Evolutionary conservation across 2,329 filamentous ascomycete genomes (phyloP), one percentile per base, ranked within the genome.

Genomic region (Fusarium coicis): DNA sequence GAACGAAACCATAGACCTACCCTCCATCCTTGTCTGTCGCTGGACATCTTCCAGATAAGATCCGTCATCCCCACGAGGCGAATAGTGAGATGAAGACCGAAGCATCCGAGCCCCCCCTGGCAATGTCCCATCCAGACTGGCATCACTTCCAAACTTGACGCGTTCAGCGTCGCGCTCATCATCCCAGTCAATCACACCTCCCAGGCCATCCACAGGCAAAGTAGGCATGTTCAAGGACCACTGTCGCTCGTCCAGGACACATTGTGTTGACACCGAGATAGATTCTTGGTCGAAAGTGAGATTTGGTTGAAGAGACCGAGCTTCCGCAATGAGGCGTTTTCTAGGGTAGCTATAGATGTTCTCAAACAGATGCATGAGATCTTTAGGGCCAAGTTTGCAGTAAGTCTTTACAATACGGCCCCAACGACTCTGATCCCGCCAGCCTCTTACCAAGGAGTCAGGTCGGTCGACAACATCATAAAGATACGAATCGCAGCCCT

Each of bases 291-390:
- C 86, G 40, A 81, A 80, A 15, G 81, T 82, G 53, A 89, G 85
- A 46, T 80, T 79, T 6, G 83, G 83, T 26, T 84, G 83, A 16
- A 80, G 80, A 8, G 81, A 72, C 10, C 80, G 82, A 8, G 87
- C 80, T 59, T 84, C 83, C 10, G 77, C 73, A 16, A 88, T 81
- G 14, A 88, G 83, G 15, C 84, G 83, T 36, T 79, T 79, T 53
- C 84, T 85, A 28, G 84, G 84, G 47, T 85, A 87, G 59, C 80
- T 82, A 74, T 85, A 85, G 23, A 83, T 83, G 59, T 85, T 83
- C 34, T 85, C 81, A 47, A 89, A 82, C 63, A 88, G 83, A 66
- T 85, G 80, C 70, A 87, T 82, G n/a, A 90, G 81, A 61, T 87
- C 82, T 16, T 82, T 78, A 0, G 88, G 88, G 9, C 83, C 80